Conservation (phyloP, 2,329 filamentous ascomycete genomes). For the Chrysosporium keratinophilum region DNA sequence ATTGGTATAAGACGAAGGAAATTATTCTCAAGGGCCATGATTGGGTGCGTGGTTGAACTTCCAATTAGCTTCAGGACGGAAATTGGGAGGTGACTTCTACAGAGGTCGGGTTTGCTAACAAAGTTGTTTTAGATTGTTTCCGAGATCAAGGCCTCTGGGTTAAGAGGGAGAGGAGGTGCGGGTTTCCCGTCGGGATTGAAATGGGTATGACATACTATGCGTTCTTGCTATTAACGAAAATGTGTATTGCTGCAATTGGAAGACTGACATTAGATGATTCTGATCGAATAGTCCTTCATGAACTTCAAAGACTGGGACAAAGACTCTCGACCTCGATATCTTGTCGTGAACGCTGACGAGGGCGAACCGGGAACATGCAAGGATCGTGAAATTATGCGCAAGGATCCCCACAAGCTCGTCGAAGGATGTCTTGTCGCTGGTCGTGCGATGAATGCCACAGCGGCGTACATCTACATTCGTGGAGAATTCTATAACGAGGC, state of each 20-base stretch:
- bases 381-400: conserved; percentile 99
- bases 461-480: conserved; percentile 98
- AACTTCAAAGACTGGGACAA: conserved; percentile 99
- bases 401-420: conserved; percentile 97
- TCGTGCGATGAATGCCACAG: conserved; percentile 96
- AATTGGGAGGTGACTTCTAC: neutral
- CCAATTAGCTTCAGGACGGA: too few relatives aligned
- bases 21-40: conserved; percentile 95
- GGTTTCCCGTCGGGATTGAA: conserved; percentile 97
- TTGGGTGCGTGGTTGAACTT: conserved; percentile 47
- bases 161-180: conserved; percentile 90
- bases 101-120: conserved; percentile 12
- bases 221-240: neutral
- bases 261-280: conserved; percentile 10
- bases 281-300: conserved; percentile 74
- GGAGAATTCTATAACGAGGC: conserved; percentile 97
- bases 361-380: conserved; percentile 99
- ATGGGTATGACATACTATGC: conserved; percentile 62
- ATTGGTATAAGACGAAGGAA: conserved; percentile 99
- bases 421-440: conserved; percentile 95
- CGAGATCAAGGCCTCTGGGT: conserved; percentile 91
- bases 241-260: neutral
- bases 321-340: conserved; percentile 86
- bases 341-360: conserved; percentile 97
- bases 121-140: conserved; percentile 61